These are phyloP conservation scores for Paxillus rubicundulus DNA, from an alignment of 768 basidiomycete genomes.

Conservation along the genomic window DNA sequence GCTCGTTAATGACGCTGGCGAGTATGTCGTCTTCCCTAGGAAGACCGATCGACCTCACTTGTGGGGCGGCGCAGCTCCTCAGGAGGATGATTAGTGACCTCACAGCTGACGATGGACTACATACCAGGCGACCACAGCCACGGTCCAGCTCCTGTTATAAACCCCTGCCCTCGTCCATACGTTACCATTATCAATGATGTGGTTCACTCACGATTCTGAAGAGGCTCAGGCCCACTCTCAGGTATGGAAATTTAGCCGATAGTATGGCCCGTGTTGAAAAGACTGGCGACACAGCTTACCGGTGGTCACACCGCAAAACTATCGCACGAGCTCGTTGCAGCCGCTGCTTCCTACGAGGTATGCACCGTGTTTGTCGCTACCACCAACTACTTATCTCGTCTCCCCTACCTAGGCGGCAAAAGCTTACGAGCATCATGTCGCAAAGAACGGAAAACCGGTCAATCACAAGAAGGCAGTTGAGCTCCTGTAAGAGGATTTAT, in stretches of 20 bases:
- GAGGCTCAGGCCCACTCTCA: conserved; percentile 24
- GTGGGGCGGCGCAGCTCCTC: too few relatives aligned
- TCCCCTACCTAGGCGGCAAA: conserved; percentile 26
- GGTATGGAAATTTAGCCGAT: not conserved
- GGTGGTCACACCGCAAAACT: conserved; percentile 19
- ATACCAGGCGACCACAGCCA: not conserved
- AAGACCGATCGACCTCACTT: not conserved
- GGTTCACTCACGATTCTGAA: conserved; percentile 19
- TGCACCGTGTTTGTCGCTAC: not conserved
- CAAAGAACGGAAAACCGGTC: conserved; percentile 16
- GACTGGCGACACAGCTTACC: conserved; percentile 14
- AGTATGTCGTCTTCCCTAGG: not conserved
- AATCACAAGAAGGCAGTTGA: conserved; percentile 23
- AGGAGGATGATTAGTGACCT: too few relatives aligned
- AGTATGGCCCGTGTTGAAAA: not conserved
- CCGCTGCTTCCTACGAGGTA: conserved; percentile 30
- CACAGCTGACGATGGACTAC: not conserved
- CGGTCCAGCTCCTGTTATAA: not conserved
- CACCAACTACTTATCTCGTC: not conserved
- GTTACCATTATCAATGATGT: conserved; percentile 20
- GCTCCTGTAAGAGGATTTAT: conserved; percentile 19
- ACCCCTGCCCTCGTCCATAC: not conserved
- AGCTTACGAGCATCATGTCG: conserved; percentile 25
- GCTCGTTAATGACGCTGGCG: too few relatives aligned
- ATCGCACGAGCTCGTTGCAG: conserved; percentile 27